These are phyloP conservation scores for Fraxinus velutina DNA, from an alignment of 305 asterid genomes.

Conservation along the genomic window DNA sequence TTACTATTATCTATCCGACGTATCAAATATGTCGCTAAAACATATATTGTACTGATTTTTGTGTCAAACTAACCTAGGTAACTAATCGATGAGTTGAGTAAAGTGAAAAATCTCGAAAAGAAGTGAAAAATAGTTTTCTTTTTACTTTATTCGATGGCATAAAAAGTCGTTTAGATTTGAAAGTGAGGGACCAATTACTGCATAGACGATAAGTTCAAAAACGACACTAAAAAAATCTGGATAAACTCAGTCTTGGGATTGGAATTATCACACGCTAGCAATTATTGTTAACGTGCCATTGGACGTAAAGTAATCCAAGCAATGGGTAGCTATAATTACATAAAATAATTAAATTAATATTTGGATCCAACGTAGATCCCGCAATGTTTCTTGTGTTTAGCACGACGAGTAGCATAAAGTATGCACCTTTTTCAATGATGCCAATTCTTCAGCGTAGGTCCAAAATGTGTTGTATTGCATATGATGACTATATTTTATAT, in stretches of 20 bases:
- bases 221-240: too few relatives aligned
- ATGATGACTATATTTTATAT: too few relatives aligned
- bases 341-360: neutral
- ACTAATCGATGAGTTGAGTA: too few relatives aligned
- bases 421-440: neutral
- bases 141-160: too few relatives aligned
- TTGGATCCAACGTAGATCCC: neutral
- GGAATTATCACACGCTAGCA: neutral
- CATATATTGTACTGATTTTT: too few relatives aligned
- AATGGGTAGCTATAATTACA: neutral
- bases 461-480: neutral
- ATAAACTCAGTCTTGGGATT: neutral
- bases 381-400: neutral
- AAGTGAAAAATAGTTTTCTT: too few relatives aligned
- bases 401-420: neutral
- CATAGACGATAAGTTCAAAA: neutral
- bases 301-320: neutral
- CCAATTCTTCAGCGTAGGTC: neutral
- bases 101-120: too few relatives aligned
- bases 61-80: too few relatives aligned
- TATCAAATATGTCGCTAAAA: too few relatives aligned
- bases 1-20: too few relatives aligned
- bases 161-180: neutral
- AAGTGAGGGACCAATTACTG: neutral
- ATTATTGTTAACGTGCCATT: neutral